A percentile compares a stretch with the other conserved stretches of the same genome.
Conservation (phyloP, 1,139 yeast genomes). For the Arxiozyma telluris region DNA sequence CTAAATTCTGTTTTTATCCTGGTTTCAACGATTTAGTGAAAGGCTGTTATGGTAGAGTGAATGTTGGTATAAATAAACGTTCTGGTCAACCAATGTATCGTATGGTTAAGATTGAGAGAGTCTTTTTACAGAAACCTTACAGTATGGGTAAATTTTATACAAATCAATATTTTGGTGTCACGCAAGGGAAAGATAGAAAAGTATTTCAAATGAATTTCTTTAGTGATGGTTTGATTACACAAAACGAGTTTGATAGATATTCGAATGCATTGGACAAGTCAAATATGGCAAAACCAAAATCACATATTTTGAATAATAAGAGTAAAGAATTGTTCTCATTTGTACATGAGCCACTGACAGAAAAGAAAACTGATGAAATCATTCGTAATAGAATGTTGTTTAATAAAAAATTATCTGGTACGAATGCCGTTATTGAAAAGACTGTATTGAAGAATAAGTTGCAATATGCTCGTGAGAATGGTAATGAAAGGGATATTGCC, state of each 20-base stretch:
- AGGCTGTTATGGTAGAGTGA: conserved; percentile 75
- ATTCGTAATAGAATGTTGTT: conserved; percentile 62
- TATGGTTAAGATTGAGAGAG: conserved; percentile 69
- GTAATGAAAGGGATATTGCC: conserved; percentile 44
- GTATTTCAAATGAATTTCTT: conserved; percentile 68
- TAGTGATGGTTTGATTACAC: conserved; percentile 63
- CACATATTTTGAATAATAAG: conserved; percentile 60
- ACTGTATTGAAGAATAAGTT: conserved; percentile 66
- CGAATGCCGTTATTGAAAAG: conserved; percentile 72
- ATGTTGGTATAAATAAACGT: conserved; percentile 61
- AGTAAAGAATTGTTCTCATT: conserved; percentile 51
- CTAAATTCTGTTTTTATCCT: conserved; percentile 72
- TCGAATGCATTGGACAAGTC: conserved; percentile 51
- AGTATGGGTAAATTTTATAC: conserved; percentile 46
- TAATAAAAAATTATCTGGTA: conserved; percentile 49
- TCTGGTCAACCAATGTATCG: conserved; percentile 65
- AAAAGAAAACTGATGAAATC: conserved; percentile 71
- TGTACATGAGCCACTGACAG: conserved; percentile 57
- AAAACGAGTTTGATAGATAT: conserved; percentile 68
- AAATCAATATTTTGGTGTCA: conserved; percentile 49
- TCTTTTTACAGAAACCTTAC: conserved; percentile 52
- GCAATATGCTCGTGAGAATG: conserved; percentile 64
- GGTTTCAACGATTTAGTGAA: conserved; percentile 60
- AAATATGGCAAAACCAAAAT: conserved; percentile 48
- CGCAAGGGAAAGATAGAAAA: conserved; percentile 50